Conservation (phyloP, 805 yeast species). For the Ogataea thermomethanolica region DNA sequence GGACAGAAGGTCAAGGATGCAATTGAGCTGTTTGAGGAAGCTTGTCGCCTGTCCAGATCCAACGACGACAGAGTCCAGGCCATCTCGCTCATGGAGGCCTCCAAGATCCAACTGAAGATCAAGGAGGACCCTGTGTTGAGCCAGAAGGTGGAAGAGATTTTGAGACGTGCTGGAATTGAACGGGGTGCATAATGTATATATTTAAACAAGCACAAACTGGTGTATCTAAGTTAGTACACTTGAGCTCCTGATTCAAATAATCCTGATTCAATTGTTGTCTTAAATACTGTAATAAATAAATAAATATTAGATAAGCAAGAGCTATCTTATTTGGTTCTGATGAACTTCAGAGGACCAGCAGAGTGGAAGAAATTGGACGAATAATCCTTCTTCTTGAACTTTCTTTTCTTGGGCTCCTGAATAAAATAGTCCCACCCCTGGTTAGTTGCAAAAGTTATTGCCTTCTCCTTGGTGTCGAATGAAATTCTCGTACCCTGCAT, state of each 20-base stretch:
- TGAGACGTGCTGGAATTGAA: slow-evolving; percentile 36
- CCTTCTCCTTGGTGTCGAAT: slow-evolving; percentile 73
- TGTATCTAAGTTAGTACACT: not conserved
- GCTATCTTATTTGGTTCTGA: slow-evolving; percentile 61
- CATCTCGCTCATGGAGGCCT: slow-evolving; percentile 86
- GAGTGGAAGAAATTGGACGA: slow-evolving; percentile 68
- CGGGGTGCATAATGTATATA: slow-evolving; percentile 8
- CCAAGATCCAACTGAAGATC: slow-evolving; percentile 81
- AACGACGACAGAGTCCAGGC: slow-evolving; percentile 87
- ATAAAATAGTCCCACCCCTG: slow-evolving; percentile 85
- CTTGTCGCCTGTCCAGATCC: slow-evolving; percentile 78
- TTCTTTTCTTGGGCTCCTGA: slow-evolving; percentile 75
- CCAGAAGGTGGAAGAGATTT: slow-evolving; percentile 58
- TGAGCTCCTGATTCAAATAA: too few species aligned
- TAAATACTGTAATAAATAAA: not conserved
- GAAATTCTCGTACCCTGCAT: slow-evolving; percentile 77
- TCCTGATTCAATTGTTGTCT: not conserved
- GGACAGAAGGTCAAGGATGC: slow-evolving; percentile 81
- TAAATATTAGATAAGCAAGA: not conserved
- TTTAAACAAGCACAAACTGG: not conserved
- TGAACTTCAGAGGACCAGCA: slow-evolving; percentile 69
- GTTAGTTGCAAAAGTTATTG: slow-evolving; percentile 72
- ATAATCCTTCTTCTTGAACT: slow-evolving; percentile 71
- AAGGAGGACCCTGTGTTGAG: slow-evolving; percentile 64
- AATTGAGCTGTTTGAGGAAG: slow-evolving; percentile 73